Base-by-base conservation (phyloP, 2,329 filamentous ascomycete species). In the Monosporascus sp. region DNA sequence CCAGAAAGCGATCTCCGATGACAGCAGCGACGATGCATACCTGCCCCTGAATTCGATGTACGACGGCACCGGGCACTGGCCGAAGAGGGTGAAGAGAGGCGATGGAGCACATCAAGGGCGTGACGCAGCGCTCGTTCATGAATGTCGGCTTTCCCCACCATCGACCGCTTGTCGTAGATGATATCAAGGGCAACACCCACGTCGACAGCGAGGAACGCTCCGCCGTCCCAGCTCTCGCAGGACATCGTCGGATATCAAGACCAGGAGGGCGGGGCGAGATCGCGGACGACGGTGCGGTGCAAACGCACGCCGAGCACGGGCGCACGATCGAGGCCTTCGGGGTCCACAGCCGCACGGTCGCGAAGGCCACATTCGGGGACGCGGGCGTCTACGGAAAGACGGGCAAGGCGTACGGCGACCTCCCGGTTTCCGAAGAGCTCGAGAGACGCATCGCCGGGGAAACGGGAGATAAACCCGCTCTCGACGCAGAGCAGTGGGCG, bases 11-110 rank as follows among this genome's bases (percentile, higher is more conserved):
- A 31, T 11, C 27, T 31, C 27, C 9, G 9, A 31, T 31, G 9
- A 31, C 9, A 11, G 9, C 27, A 11, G 27, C 26, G 26, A 9
- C 26, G 26, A 9, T 27, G 26, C 2, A 27, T 27, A 27, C 26
- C 49, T 51, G 26, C 49, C 38, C 3, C 24, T 48, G 14, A 52
- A 52, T 20, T 52, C 50, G 8, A 52, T 52, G 50, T 52, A 47
- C 20, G 50, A 52, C 11, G 50, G 50, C 7, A 52, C 31, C 11
- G 49, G 49, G 6, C 11, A 4, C 6, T 48, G 50, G 50, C 31
- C 50, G n/a, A 48, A 48, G 31, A 37, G 24, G 26, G 7, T 2
- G 26, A 9, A 9, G 26, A 27, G 9, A 27, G 26, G 26, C 26
- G 26, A 27, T 2, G n/a, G 9, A 27, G 26, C 26, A 27, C 8